Conservation (phyloP, 805 yeast species). For the Cyberlindnera americana region DNA sequence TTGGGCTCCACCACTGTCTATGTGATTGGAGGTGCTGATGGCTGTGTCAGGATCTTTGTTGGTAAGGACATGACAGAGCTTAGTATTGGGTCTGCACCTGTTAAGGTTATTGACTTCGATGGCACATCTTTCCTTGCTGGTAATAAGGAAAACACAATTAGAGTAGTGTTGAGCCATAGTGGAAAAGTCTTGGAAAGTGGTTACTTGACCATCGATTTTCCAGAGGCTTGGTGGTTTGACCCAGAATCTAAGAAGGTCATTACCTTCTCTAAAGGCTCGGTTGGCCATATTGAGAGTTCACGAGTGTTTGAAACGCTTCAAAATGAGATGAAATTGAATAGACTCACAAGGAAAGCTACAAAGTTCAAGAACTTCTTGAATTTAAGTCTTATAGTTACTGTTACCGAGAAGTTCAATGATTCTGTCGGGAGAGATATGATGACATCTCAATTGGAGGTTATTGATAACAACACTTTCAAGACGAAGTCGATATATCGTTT, state of each 20-base stretch:
- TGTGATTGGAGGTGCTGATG: constrained; percentile 26
- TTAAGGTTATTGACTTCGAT: constrained; percentile 14
- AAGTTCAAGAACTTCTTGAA: constrained; percentile 25
- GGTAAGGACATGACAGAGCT: constrained; percentile 1
- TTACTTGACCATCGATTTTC: constrained; percentile 16
- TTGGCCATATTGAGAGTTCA: constrained; percentile 2
- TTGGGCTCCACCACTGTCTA: constrained; percentile 1
- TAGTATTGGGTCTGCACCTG: constrained; percentile 26
- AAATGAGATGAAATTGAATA: constrained; percentile 9
- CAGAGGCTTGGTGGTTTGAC: constrained; percentile 8
- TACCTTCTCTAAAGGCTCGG: background rate
- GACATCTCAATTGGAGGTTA: constrained; percentile 22
- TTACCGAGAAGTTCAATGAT: constrained; percentile 11
- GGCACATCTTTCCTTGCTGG: constrained; percentile 12
- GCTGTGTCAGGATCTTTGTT: constrained; percentile 11
- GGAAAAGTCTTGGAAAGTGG: constrained; percentile 15
- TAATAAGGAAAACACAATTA: constrained; percentile 20
- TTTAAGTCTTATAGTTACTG: constrained; percentile 21
- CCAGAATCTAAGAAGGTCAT: constrained; percentile 1
- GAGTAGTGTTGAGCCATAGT: constrained; percentile 4
- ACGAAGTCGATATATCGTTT: constrained; percentile 17
- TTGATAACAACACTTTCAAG: constrained; percentile 27
- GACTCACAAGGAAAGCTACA: constrained; percentile 18
- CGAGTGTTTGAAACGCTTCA: background rate
- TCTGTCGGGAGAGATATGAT: constrained; percentile 7